Evolutionary conservation across 768 basidiomycete species (phyloP).

Genomic region (Boletellus ananas): DNA sequence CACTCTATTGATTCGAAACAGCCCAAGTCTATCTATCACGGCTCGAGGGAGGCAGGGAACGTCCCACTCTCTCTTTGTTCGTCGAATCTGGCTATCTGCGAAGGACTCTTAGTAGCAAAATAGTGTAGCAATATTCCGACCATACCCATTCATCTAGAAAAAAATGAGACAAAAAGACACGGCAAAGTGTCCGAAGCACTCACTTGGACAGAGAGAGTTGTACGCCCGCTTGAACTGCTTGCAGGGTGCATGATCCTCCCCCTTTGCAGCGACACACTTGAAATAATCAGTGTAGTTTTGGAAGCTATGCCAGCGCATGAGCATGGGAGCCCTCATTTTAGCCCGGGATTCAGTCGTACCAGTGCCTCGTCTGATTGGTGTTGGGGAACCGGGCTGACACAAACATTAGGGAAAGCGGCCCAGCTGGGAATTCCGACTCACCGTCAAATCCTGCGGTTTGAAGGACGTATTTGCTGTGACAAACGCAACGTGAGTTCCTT

Average conservation of each 20-base stretch:
- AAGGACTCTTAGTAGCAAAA: neutral
- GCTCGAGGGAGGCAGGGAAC: conserved; percentile 89
- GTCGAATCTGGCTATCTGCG: conserved; percentile 83
- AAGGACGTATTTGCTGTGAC: conserved; percentile 73
- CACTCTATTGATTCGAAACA: conserved; percentile 11
- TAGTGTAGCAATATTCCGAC: neutral
- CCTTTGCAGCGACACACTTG: conserved; percentile 95
- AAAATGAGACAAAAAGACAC: conserved; percentile 8
- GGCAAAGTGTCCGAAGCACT: conserved; percentile 34
- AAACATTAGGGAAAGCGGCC: conserved; percentile 5
- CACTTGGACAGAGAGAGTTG: conserved; percentile 96
- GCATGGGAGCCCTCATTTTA: neutral
- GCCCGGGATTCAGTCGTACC: conserved; percentile 49
- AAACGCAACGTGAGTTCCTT: conserved; percentile 12
- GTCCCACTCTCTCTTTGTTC: conserved; percentile 91
- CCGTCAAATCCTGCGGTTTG: conserved; percentile 96
- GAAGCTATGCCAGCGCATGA: conserved; percentile 48
- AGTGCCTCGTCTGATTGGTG: conserved; percentile 94
- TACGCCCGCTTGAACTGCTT: conserved; percentile 97
- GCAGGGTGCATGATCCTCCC: conserved; percentile 98
- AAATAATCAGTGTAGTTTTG: conserved; percentile 99
- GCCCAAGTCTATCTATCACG: conserved; percentile 36
- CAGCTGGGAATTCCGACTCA: conserved; percentile 28
- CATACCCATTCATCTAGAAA: conserved; percentile 86
- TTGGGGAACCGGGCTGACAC: conserved; percentile 80